Evolutionary conservation across 2,329 filamentous ascomycete species (phyloP), one percentile per base, ranked within the genome.

Genomic region (Arthrocladium fulminans): DNA sequence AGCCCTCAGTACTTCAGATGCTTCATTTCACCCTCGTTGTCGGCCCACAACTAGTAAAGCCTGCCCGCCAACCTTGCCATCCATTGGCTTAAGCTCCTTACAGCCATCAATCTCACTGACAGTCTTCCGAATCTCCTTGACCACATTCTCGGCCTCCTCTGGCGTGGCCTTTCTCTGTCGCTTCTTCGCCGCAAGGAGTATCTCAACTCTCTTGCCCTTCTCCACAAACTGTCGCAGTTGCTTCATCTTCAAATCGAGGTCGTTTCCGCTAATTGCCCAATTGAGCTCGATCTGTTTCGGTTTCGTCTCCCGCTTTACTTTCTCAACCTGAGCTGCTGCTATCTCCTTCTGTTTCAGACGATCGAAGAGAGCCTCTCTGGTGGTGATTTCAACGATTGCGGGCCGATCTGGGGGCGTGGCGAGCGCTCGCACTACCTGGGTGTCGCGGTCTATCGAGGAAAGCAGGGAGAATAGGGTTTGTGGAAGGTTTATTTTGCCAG

Each of bases 211-310:
- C 62, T 77, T 75, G 1, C 88, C 88, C 64, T 87, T 86, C 7
- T 64, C 69, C 61, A 96, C 62, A 62, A 95, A 95, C 47, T 69
- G 73, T 52, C 67, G 67, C 59, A 90, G 64, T 67, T 80, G 79
- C 60, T 76, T 76, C 64, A 92, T 63, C 61, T 83, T 78, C 63
- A 86, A 82, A n/a, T 68, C 68, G 45, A 95, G 65, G 69, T 96
- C 89, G 61, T 90, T 77, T 10, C 66, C 61, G 52, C 81, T 81
- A 60, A 94, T 94, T 27, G 83, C 81, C 89, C 89, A 97, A 65
- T 88, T 90, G 58, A 97, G 59, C 68, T 96, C 89, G n/a, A 96
- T 65, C 61, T 83, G 83, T 69, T 96, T 96, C 13, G 66, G 62
- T 57, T 60, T 63, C 51, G 55, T 65, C 63, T 53, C 67, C 60